Percentiles rank a stretch among this genome's conserved stretches.
These are phyloP conservation scores for Sugiyamaella sp. DNA, from an alignment of 1,139 yeast species.

Conservation along the genomic window DNA sequence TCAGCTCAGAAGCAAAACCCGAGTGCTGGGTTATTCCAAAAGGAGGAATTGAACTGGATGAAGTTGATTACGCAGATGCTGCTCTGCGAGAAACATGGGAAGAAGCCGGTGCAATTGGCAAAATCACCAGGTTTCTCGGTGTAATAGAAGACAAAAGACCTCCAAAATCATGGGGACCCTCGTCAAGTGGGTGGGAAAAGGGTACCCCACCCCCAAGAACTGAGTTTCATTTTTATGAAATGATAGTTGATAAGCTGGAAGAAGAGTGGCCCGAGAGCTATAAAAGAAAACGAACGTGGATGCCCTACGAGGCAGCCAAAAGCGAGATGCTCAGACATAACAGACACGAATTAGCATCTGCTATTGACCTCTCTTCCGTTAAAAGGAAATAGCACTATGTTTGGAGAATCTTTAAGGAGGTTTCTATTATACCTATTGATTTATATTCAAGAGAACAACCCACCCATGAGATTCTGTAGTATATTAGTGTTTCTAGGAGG, in stretches of 20 bases:
- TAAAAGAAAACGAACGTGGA: constrained; percentile 72
- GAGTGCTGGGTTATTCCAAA: constrained; percentile 88
- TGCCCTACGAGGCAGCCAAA: constrained; percentile 70
- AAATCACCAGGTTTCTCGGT: constrained; percentile 58
- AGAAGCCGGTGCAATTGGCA: constrained; percentile 88
- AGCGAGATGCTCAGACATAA: constrained; percentile 61
- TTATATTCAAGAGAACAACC: constrained; percentile 49
- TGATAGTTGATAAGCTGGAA: constrained; percentile 59
- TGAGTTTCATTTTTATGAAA: constrained; percentile 84
- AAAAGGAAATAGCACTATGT: constrained; percentile 4
- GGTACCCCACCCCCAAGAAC: constrained; percentile 60
- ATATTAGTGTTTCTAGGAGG: constrained; percentile 64
- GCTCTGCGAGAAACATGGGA: constrained; percentile 97
- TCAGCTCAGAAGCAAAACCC: constrained; percentile 68
- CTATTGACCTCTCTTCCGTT: constrained; percentile 56
- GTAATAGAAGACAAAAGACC: constrained; percentile 71
- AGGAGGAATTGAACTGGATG: constrained; percentile 94
- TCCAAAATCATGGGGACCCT: constrained; percentile 53
- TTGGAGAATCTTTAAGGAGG: background rate
- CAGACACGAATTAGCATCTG: constrained; percentile 70
- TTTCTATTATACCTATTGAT: background rate
- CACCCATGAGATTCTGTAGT: constrained; percentile 86
- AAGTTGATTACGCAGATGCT: constrained; percentile 52
- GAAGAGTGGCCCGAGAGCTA: constrained; percentile 74
- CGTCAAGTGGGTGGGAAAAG: constrained; percentile 47